These are phyloP conservation scores for Barnettozyma salicaria DNA, from an alignment of 805 yeast species.

Conservation along the genomic window DNA sequence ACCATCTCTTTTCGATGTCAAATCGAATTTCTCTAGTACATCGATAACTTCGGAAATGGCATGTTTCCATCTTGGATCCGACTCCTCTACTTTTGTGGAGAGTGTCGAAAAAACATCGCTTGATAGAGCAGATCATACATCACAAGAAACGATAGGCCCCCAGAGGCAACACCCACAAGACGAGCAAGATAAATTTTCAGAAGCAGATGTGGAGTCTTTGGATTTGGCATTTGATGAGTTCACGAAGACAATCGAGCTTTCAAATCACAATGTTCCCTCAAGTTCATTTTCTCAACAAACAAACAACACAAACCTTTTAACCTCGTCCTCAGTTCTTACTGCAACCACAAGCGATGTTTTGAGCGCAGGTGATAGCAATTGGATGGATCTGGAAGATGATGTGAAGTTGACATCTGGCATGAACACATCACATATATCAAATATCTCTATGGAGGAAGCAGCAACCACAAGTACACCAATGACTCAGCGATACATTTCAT, in stretches of 20 bases:
- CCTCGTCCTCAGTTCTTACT: constrained; percentile 16
- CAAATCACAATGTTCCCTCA: constrained; percentile 6
- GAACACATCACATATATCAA: constrained; percentile 6
- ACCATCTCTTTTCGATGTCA: constrained; percentile 4
- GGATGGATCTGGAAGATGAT: constrained; percentile 45
- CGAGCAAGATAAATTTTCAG: constrained; percentile 5
- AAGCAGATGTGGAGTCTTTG: constrained; percentile 18
- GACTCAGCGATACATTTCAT: constrained; percentile 20
- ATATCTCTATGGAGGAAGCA: not conserved
- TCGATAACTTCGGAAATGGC: constrained; percentile 33
- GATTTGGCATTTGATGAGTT: constrained; percentile 23
- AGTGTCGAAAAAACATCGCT: constrained; percentile 4
- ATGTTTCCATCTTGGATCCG: constrained; percentile 28
- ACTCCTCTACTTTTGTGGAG: constrained; percentile 37
- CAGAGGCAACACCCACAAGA: no score
- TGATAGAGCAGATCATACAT: not conserved
- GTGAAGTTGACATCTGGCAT: no score
- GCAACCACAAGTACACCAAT: constrained; percentile 19
- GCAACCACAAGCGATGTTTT: constrained; percentile 34
- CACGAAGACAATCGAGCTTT: constrained; percentile 6
- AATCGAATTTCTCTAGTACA: constrained; percentile 20
- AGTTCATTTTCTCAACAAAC: not conserved
- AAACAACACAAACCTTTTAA: not conserved
- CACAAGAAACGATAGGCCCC: constrained; percentile 1
- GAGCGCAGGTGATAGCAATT: constrained; percentile 30